A percentile compares a stretch with the other conserved stretches of the same genome.
These are phyloP conservation scores for Tetrahymena thermophila DNA, from an alignment of 73 alveolate species.

Conservation along the genomic window DNA sequence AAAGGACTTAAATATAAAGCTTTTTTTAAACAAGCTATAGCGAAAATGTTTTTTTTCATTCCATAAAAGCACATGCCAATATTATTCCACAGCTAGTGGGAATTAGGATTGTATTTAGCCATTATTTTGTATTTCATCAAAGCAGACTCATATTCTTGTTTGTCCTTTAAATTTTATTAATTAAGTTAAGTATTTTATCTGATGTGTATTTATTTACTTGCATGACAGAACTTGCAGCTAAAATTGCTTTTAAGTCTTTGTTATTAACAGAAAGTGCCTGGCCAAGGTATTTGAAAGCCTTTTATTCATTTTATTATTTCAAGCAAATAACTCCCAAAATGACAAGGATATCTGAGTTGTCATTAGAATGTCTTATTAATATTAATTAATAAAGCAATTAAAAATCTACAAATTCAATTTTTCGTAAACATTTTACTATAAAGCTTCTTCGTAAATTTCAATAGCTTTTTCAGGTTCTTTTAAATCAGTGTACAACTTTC, in stretches of 20 bases:
- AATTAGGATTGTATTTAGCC: conserved; percentile 52
- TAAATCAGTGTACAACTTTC: conserved; percentile 45
- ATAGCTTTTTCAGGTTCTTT: conserved; percentile 52
- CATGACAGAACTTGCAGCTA: conserved; percentile 53
- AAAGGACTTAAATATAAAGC: conserved; percentile 73
- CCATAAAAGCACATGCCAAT: conserved; percentile 65
- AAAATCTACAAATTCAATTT: not conserved
- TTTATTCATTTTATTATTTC: conserved; percentile 48
- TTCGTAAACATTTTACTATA: conserved; percentile 41
- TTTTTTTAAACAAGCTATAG: conserved; percentile 57
- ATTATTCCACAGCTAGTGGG: conserved; percentile 69
- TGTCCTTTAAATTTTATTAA: conserved; percentile 3
- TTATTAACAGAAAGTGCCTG: conserved; percentile 41
- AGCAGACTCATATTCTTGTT: conserved; percentile 47
- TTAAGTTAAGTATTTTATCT: too few relatives aligned
- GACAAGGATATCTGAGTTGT: conserved; percentile 37
- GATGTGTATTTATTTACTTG: not conserved
- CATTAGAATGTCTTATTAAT: not conserved
- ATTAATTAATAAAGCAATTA: not conserved
- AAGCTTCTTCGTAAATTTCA: conserved; percentile 53
- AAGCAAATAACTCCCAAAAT: conserved; percentile 50
- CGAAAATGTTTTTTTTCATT: conserved; percentile 48
- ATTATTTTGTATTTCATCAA: conserved; percentile 37
- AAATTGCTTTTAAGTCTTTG: conserved; percentile 52
- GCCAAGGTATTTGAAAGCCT: conserved; percentile 47